phyloP scores from a whole-genome alignment of 768 basidiomycete genomes.

The Psilocybe tampanensis region DNA sequence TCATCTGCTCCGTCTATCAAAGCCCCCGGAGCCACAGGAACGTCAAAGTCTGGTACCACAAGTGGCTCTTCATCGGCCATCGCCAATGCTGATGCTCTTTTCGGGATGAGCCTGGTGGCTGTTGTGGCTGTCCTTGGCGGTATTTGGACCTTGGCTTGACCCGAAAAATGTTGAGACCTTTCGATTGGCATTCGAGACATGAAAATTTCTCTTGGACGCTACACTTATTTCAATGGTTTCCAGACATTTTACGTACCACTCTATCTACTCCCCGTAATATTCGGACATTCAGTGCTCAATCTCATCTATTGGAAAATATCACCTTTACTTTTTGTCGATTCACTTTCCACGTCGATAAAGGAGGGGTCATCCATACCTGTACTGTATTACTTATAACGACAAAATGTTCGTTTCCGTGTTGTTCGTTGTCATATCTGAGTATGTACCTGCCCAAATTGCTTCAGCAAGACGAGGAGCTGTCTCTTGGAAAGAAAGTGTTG shows the following conservation, averaged over 20 bases:
- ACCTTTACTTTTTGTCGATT: too few relatives aligned
- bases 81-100: slow-evolving; percentile 14
- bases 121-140: slow-evolving; percentile 20
- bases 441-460: too few relatives aligned
- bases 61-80: slow-evolving; percentile 14
- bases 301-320: too few relatives aligned
- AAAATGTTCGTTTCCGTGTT: too few relatives aligned
- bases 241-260: not conserved
- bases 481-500: too few relatives aligned
- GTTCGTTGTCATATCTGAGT: too few relatives aligned
- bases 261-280: not conserved
- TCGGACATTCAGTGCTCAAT: not conserved
- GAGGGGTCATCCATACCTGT: too few relatives aligned
- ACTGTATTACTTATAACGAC: too few relatives aligned
- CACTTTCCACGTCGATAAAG: too few relatives aligned
- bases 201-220: not conserved
- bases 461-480: too few relatives aligned
- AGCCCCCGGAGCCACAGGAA: slow-evolving; percentile 13
- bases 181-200: not conserved
- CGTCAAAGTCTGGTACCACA: slow-evolving; percentile 7
- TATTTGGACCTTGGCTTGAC: slow-evolving; percentile 23
- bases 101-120: slow-evolving; percentile 22
- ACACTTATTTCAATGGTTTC: not conserved
- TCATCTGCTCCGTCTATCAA: slow-evolving; percentile 38
- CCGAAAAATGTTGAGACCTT: not conserved